Evolutionary conservation across 129 eudicot genomes (phyloP).

Genomic region (Pseudognaphalium luteoalbum): DNA sequence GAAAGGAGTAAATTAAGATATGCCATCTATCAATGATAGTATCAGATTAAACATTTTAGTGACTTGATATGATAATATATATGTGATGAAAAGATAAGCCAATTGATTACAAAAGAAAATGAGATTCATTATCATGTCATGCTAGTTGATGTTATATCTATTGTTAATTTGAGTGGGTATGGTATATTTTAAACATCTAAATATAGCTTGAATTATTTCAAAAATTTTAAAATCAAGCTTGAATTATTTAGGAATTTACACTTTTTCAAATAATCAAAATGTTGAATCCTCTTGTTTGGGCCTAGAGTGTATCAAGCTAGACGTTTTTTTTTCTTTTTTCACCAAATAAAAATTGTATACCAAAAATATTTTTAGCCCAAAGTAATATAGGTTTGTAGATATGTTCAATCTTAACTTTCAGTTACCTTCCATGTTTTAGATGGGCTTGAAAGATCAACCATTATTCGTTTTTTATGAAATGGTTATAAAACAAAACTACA

Average conservation of each 20-base stretch:
- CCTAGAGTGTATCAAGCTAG: background rate
- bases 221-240: no score
- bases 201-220: background rate
- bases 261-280: no score
- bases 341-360: background rate
- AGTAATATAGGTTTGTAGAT: background rate
- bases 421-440: no score
- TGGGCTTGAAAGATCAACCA: no score
- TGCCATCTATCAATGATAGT: constrained; percentile 12
- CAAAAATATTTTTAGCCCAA: background rate
- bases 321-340: background rate
- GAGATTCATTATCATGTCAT: constrained; percentile 4
- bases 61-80: constrained; percentile 5
- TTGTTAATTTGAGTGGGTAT: constrained; percentile 1
- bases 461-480: no score
- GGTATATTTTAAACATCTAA: no score
- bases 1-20: background rate
- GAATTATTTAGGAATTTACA: no score
- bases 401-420: no score
- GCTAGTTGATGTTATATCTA: background rate
- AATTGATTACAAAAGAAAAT: background rate
- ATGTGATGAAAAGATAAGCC: background rate
- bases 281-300: background rate
- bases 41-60: constrained; percentile 8
- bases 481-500: no score